A percentile compares a stretch with the other conserved stretches of the same genome.
These are phyloP conservation scores for Incumbomyces lentus DNA, from an alignment of 2,329 filamentous ascomycete species.

Conservation along the genomic window DNA sequence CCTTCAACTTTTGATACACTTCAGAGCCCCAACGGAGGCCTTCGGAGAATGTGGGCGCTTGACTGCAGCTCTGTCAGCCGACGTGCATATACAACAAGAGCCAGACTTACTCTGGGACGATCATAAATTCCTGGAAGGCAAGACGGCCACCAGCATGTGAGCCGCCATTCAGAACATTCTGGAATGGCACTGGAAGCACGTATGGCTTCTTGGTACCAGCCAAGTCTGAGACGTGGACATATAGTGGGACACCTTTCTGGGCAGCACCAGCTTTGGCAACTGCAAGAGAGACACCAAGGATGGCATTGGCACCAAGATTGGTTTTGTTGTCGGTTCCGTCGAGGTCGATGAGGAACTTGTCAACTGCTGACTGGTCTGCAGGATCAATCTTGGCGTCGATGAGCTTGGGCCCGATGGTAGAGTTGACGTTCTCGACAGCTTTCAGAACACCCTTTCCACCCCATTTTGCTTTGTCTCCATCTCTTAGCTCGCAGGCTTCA, in stretches of 20 bases:
- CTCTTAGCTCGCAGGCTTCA: constrained; percentile 83
- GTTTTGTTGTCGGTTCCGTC: constrained; percentile 56
- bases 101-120: constrained; percentile 60
- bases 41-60: constrained; percentile 76
- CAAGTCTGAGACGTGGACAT: constrained; percentile 78
- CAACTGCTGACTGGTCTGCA: constrained; percentile 75
- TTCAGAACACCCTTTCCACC: constrained; percentile 76
- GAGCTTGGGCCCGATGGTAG: constrained; percentile 65
- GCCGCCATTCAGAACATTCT: constrained; percentile 87
- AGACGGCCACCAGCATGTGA: constrained; percentile 96
- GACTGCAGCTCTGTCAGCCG: neutral
- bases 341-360: constrained; percentile 75
- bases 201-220: constrained; percentile 86
- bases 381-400: constrained; percentile 76
- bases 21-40: constrained; percentile 92
- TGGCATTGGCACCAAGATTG: constrained; percentile 50
- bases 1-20: constrained; percentile 97
- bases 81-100: constrained; percentile 15
- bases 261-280: constrained; percentile 75
- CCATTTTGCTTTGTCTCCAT: constrained; percentile 81
- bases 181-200: constrained; percentile 81
- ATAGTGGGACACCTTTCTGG: constrained; percentile 79
- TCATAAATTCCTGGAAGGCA: constrained; percentile 96
- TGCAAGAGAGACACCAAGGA: constrained; percentile 51
- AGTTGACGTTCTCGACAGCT: constrained; percentile 79